Base-by-base conservation (phyloP, 2,329 filamentous ascomycete species). In the Alternaria rosae region DNA sequence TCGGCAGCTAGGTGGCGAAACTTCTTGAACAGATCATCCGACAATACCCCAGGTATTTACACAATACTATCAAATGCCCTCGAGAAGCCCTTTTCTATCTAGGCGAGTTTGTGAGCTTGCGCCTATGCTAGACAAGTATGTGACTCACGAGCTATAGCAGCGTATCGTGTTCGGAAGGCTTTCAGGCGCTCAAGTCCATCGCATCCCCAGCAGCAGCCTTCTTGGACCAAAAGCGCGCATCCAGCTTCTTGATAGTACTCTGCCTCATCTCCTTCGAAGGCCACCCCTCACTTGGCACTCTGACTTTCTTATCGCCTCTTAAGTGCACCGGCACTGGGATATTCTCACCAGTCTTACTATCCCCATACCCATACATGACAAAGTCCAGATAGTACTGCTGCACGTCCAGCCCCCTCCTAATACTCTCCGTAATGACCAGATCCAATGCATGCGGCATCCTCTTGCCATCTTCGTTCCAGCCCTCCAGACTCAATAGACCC, bases 351-450 rank as follows among this genome's bases (percentile, higher is more conserved):
- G 82, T 86, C 5, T 73, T 44, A 13, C 6, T 25, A 75, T 91
- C 83, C 26, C 89, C 79, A 71, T 85, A 85, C 1, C 91, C 91
- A 82, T 86, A 92, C 15, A 86, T 64, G 67, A 89, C 82, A 83
- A 91, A 89, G 59, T 84, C 80, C 13, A 84, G 69, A 48, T 89
- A 81, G 68, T 86, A 82, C 12, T 80, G 63, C 57, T 88, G 82
- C n/a, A 92, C 74, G 21, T 82, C 65, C 32, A 91, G 72, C 0
- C 82, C 74, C 15, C 90, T 80, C 15, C 83, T 78, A 0, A 85
- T 75, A 0, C 84, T 80, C 71, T 93, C 90, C 12, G 81, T 71
- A 43, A 87, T 78, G 9, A 78, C 54, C 65, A 76, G 62, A 54
- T 77, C 71, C 9, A 76, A 58, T 7, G 69, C 70, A 35, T 64